Evolutionary conservation across 1,284 basidiomycete species (phyloP).

Genomic region (Moesziomyces sp.): DNA sequence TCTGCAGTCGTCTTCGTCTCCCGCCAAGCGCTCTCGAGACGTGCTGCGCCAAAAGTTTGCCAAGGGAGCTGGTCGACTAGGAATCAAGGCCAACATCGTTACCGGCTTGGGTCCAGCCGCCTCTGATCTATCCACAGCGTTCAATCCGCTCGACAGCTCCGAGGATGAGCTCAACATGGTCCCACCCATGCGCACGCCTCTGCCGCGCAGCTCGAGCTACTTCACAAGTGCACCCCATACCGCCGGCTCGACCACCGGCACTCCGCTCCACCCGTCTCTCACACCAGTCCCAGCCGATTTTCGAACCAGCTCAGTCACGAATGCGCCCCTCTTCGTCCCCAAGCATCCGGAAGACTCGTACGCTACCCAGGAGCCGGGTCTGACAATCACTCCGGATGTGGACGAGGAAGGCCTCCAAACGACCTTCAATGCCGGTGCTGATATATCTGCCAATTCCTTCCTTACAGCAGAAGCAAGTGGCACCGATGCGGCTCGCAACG

Average conservation of each 20-base stretch:
- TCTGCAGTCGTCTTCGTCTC: conserved; percentile 9
- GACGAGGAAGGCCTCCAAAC: conserved; percentile 12
- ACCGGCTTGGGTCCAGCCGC: conserved; percentile 20
- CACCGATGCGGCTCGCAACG: neutral
- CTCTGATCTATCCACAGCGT: conserved; percentile 26
- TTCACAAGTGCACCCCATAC: conserved; percentile 31
- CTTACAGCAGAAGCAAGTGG: neutral
- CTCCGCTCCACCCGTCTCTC: conserved; percentile 24
- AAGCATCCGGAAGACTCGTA: conserved; percentile 34
- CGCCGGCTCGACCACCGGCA: conserved; percentile 12
- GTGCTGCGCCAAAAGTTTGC: conserved; percentile 55
- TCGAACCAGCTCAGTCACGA: conserved; percentile 53
- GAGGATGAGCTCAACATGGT: conserved; percentile 28
- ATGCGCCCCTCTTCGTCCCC: conserved; percentile 56
- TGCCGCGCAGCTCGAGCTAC: conserved; percentile 43
- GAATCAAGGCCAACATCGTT: conserved; percentile 44
- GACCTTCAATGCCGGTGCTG: conserved; percentile 6
- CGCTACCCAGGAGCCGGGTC: conserved; percentile 4
- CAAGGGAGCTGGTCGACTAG: conserved; percentile 53
- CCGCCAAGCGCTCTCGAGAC: conserved; percentile 36
- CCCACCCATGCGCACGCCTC: conserved; percentile 23
- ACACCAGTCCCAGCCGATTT: conserved; percentile 41
- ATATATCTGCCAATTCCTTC: conserved; percentile 6
- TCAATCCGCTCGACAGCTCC: conserved; percentile 44
- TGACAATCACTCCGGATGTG: neutral